Base-by-base conservation (phyloP, 768 basidiomycete genomes). In the Albatrellus ellisii region DNA sequence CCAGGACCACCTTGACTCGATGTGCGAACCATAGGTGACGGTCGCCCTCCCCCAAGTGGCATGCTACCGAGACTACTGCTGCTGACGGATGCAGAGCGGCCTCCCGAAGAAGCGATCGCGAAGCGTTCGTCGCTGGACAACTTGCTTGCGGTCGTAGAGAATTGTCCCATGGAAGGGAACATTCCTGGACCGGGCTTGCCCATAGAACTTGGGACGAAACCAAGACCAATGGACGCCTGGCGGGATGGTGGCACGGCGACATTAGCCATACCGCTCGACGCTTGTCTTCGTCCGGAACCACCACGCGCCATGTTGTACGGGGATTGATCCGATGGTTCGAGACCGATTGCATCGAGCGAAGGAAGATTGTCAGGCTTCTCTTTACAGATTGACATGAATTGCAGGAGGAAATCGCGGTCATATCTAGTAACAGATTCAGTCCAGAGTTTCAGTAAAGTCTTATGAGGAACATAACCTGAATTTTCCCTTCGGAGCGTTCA, bases 401-500 rank as follows among this genome's bases (percentile, higher is more conserved):
- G 94, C 45, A 99, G 63, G 20, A 99, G 72, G 77, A 99, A 99
- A 15, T 92, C 89, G 26, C 92, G 89, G 59, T 97, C 90, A 58
- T 99, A 99, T 54, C 94, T 89, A 47, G 18, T 26, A 37, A 37
- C 7, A 40, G 18, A 26, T 26, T 26, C 46, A 43, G 24, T 32
- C 5, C 26, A 49, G 22, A 9, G 4, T 8, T 3, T 2, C 34
- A 14, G 37, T 11, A 9, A n/a, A 33, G 27, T 41, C 28, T 39
- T 21, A 6, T 22, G 24, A 33, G 45, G 22, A 1, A 9, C 11
- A 21, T 3, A 22, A 86, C 87, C 80, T 75, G 68, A 89, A 94
- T 62, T 89, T 92, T 52, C 90, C 90, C 43, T 87, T 77, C 62
- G 79, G 75, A 6, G 79, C 82, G 46, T 79, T 74, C 42, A 73